Base-by-base conservation (phyloP, 1,284 basidiomycete species). In the Tetrapyrgos nigripes region DNA sequence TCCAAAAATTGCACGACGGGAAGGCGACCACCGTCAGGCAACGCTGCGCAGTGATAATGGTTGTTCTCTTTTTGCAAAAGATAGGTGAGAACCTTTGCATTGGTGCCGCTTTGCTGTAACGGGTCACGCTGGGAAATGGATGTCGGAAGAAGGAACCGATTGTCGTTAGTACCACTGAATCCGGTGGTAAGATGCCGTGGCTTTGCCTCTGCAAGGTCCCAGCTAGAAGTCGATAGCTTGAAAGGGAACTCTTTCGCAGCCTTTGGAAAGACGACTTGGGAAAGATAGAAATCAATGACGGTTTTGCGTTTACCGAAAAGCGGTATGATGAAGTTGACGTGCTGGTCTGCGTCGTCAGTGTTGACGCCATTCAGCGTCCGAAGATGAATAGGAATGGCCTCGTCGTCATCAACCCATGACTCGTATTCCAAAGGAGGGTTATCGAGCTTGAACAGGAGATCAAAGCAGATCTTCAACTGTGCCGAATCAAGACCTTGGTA, bases 81-180 rank as follows among this genome's bases (percentile, higher is more conserved):
- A 49, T 78, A 76, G 0, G 65, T 63, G 11, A 85, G 69, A 1
- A 85, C 83, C 54, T 73, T 74, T 0, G 83, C 83, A 52, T 84
- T 85, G 2, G 83, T 85, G 19, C 73, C 68, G 0, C 64, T 68
- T 58, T 83, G 82, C 31, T 73, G 69, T 1, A 71, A 60, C 0
- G 75, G 74, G 55, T 85, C 80, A 0, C 64, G 54, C 53, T 85
- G 83, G 0, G 58, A 61, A 37, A 85, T 81, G 1, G 78, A 77
- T 0, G 72, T 71, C 0, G 83, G 84, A 2, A 85, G 69, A 1
- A 86, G 67, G 55, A 82, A 78, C 43, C 69, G 73, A 37, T 78
- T 79, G 61, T 86, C 84, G 49, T 85, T 86, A 1, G 83, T 85
- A 5, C 84, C 84, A 45, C 82, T 85, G 62, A 86, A 86, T 0